Percentiles rank a stretch among this genome's conserved stretches.
Evolutionary conservation across 1,139 yeast genomes (phyloP).

Genomic region (Torulaspora pretoriensis): DNA sequence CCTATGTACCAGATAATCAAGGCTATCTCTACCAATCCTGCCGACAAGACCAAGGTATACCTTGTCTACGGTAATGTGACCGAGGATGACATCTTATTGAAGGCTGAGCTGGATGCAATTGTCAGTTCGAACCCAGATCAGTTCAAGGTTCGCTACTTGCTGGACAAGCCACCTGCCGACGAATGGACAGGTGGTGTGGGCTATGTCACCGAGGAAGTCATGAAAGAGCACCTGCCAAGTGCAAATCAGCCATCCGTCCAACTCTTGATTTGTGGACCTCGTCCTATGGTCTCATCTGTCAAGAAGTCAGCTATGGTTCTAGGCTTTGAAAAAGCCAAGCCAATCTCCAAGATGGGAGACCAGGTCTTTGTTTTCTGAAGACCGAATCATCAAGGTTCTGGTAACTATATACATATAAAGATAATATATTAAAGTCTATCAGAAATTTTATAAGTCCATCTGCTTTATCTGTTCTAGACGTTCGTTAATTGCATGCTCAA

Average conservation of each 20-base stretch:
- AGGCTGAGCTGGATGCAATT: slow-evolving; percentile 71
- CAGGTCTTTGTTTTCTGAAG: slow-evolving; percentile 79
- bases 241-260: slow-evolving; percentile 47
- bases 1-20: slow-evolving; percentile 90
- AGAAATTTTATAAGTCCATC: slow-evolving; percentile 24
- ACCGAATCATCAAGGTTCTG: background rate
- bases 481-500: slow-evolving; percentile 34
- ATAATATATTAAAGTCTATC: slow-evolving; percentile 2
- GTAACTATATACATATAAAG: slow-evolving; percentile 5
- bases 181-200: slow-evolving; percentile 82
- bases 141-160: slow-evolving; percentile 67
- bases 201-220: slow-evolving; percentile 71
- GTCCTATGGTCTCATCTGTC: slow-evolving; percentile 74
- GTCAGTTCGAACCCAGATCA: slow-evolving; percentile 59
- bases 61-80: slow-evolving; percentile 72
- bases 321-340: slow-evolving; percentile 84
- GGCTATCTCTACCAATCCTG: slow-evolving; percentile 60
- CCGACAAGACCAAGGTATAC: slow-evolving; percentile 64
- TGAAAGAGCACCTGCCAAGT: slow-evolving; percentile 59
- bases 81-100: slow-evolving; percentile 73
- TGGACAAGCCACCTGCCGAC: slow-evolving; percentile 54
- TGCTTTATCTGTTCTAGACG: slow-evolving; percentile 35
- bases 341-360: slow-evolving; percentile 88
- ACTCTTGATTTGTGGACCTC: slow-evolving; percentile 91
- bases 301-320: slow-evolving; percentile 76